Evolutionary conservation across 2,329 filamentous ascomycete species (phyloP), one percentile per base, ranked within the genome.

Genomic region (Cercospora berteroae): DNA sequence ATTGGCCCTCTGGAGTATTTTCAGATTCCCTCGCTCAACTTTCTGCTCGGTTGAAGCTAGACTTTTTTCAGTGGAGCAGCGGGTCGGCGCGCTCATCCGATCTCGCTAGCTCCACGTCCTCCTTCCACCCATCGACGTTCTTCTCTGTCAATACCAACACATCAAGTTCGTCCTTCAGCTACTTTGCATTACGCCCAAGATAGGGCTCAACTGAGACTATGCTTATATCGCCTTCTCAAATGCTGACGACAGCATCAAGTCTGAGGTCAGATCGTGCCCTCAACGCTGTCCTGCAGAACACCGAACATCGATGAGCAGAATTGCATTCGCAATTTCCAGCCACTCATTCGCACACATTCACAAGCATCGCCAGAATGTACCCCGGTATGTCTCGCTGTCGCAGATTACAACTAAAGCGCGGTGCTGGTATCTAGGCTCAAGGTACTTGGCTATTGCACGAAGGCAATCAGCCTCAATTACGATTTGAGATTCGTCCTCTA

Each of bases 61-160:
- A 58, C 55, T 58, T 58, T 58, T 58, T 58, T 58, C 55, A 58
- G 55, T 58, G 55, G 55, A 58, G 55, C 55, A 12, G 13, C 55
- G 55, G 55, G 9, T 58, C 55, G 55, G 55, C 55, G 18, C 55
- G 55, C 8, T 20, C 16, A 8, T 58, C 55, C 55, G 55, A 33
- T 13, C 27, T 18, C 27, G 55, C 31, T 52, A 27, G 20, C 25
- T 13, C 55, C 6, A 58, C 5, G 55, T 20, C 3, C 55, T 20
- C 55, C n/a, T 25, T 20, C 52, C 3, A 29, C 23, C 29, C 52
- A 57, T 33, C 10, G 16, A 57, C 29, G 13, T 27, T 29, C 16
- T 8, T 23, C 18, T 12, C 6, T 10, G n/a, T 25, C 50, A 9
- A 9, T 13, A 29, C 3, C 23, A 23, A 48, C 42, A 48, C 42